Evolutionary conservation across 768 basidiomycete species (phyloP), one percentile per base, ranked within the genome.

Genomic region (Crucibulum laeve): DNA sequence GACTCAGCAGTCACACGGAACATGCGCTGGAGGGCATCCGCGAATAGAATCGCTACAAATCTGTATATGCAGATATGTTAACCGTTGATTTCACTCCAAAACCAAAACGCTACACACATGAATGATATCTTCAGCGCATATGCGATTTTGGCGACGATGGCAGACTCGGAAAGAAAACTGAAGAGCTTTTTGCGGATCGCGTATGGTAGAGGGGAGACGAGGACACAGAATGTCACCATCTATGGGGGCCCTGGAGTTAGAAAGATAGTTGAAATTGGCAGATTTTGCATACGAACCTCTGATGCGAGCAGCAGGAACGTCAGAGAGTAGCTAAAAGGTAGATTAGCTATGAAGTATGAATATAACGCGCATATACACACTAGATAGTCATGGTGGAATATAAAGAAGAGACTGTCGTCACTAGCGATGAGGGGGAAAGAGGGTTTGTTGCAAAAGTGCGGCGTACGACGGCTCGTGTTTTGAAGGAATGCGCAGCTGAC

Each of bases 81-180:
- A 50, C 4, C 53, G 11, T 24, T 15, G 32, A n/a, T 30, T n/a
- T 22, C 26, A 41, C 35, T 8, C 22, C 5, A 36, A 25, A 11
- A 45, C 38, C 18, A 45, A 25, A 26, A 40, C 26, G 56, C 37
- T 40, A 63, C 79, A 35, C 45, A 89, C 88, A 96, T 93, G 73
- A 95, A 96, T 6, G 90, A 84, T 47, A 96, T 95, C 63, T 95
- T 95, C 56, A 96, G 74, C 17, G 72, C 92, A 59, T 96, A 96
- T 5, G 91, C 89, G 45, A 95, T 52, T 55, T 93, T 94, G 15
- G 88, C 91, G 42, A 93, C 69, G 45, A 84, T 59, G 43, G 73
- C 67, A 39, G 77, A 89, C 48, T 80, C 79, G 0, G 82, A 78
- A 40, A 88, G 71, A 67, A 86, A 90, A 17, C 62, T 68, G 53